These are phyloP conservation scores for Naganishia friedmannii DNA, from an alignment of 768 basidiomycete species.

Conservation along the genomic window DNA sequence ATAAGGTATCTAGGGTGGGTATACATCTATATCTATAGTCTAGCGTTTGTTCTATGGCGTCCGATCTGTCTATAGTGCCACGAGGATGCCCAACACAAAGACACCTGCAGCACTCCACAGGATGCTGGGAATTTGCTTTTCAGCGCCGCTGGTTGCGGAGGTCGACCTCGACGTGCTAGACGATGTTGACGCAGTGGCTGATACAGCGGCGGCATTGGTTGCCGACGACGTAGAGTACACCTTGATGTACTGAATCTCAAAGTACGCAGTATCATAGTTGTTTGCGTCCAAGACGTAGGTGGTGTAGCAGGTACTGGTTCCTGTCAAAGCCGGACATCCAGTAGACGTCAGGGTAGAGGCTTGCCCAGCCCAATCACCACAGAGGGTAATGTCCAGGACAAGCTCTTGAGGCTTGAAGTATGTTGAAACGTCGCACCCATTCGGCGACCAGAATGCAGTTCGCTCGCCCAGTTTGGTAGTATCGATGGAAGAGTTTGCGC, in stretches of 20 bases:
- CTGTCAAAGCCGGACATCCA: slow-evolving; percentile 43
- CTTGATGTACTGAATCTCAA: slow-evolving; percentile 67
- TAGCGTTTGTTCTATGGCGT: not conserved
- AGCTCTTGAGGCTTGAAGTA: slow-evolving; percentile 49
- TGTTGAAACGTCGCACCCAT: slow-evolving; percentile 57
- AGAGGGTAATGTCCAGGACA: slow-evolving; percentile 54
- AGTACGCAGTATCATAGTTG: slow-evolving; percentile 66
- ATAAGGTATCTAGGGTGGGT: slow-evolving; percentile 1
- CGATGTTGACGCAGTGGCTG: not conserved
- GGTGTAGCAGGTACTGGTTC: slow-evolving; percentile 64
- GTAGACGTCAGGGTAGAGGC: slow-evolving; percentile 56
- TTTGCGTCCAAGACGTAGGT: slow-evolving; percentile 67
- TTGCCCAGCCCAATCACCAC: slow-evolving; percentile 60
- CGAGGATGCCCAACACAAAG: not conserved
- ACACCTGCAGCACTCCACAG: not conserved
- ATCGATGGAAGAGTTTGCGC: slow-evolving; percentile 55
- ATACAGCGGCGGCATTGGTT: slow-evolving; percentile 16
- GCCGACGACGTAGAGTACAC: slow-evolving; percentile 52
- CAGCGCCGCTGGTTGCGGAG: not conserved
- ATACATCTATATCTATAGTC: not conserved
- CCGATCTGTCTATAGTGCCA: not conserved
- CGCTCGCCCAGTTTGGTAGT: slow-evolving; percentile 62
- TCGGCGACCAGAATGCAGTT: slow-evolving; percentile 65
- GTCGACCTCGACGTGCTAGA: not conserved
- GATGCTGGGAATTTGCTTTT: not conserved